Base-by-base conservation (phyloP, 345 rosid genomes). In the Microcos paniculata region DNA sequence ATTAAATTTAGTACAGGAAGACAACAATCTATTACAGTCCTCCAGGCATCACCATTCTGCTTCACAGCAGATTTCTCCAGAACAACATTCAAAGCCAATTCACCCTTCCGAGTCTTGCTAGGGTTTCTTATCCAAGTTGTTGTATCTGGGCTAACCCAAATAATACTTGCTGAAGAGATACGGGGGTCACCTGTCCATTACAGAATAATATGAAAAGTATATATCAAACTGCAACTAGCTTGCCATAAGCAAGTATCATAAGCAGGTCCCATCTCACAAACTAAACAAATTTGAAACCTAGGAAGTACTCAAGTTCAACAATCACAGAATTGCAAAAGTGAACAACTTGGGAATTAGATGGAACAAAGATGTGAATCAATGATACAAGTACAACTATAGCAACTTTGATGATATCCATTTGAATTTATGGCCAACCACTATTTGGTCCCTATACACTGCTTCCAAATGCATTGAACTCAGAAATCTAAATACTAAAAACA, bases 21-120 rank as follows among this genome's bases (percentile, higher is more conserved):
- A 82, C 98, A 93, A 5, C 94, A 85, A 78, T 96, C 98, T 38
- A 93, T 80, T 62, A 87, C 92, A 75, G 88, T 82, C 84, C 99
- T 92, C 99, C 99, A 96, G 12, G 97, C 97, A 90, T 92, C 99
- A 55, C 98, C 98, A 75, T 90, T 89, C 81, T 82, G 80, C 80
- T 91, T 93, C 69, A 91, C 92, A 59, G 77, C 92, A 21, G 92
- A 80, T 71, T 93, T 93, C 75, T 92, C 94, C 69, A 93, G 80
- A 62, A 88, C 84, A 78, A 93, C 77, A 21, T 96, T 97, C 78
- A 96, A 67, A 21, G 91, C 98, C 82, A 90, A 73, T 82, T 89
- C 98, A 73, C 97, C 97, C 72, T 84, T 83, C 72, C 73, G 87
- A 43, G 53, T 78, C 72, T 74, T 81, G 79, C 83, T 81, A 61